phyloP scores from a whole-genome alignment of 1,284 basidiomycete genomes.

The Malassezia equina region DNA sequence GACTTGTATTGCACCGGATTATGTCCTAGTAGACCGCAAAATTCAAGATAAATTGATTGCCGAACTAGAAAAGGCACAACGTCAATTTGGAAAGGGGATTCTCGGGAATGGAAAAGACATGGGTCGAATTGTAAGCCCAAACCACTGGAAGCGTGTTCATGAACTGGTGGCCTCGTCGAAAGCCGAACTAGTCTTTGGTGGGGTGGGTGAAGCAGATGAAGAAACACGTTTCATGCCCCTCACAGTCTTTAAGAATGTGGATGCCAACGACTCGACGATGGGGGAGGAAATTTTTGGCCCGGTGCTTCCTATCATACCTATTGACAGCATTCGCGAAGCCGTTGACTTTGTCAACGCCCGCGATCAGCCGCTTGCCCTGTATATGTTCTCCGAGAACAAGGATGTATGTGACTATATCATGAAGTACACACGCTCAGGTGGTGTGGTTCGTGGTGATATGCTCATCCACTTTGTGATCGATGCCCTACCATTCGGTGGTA shows the following conservation, averaged over 20 bases:
- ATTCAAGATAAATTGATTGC: slow-evolving; percentile 59
- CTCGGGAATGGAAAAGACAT: slow-evolving; percentile 52
- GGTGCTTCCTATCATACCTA: slow-evolving; percentile 64
- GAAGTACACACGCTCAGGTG: slow-evolving; percentile 35
- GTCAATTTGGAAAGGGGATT: slow-evolving; percentile 38
- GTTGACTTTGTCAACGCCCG: slow-evolving; percentile 49
- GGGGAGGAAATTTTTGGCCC: slow-evolving; percentile 69
- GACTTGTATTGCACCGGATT: slow-evolving; percentile 61
- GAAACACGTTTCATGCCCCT: slow-evolving; percentile 58
- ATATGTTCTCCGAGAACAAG: slow-evolving; percentile 61
- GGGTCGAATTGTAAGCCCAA: slow-evolving; percentile 53
- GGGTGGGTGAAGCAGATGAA: slow-evolving; percentile 55
- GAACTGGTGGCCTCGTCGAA: slow-evolving; percentile 59
- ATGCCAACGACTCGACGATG: slow-evolving; percentile 54
- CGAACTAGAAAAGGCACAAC: slow-evolving; percentile 57
- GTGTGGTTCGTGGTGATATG: slow-evolving; percentile 26
- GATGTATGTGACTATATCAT: slow-evolving; percentile 56
- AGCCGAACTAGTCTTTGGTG: slow-evolving; percentile 64
- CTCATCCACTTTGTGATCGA: slow-evolving; percentile 53
- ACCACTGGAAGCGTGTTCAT: slow-evolving; percentile 59
- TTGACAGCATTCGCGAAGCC: slow-evolving; percentile 50
- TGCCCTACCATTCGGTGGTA: slow-evolving; percentile 54
- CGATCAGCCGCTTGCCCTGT: slow-evolving; percentile 66
- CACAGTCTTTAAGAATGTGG: slow-evolving; percentile 59
- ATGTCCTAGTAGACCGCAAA: slow-evolving; percentile 61